Conservation (phyloP, 1,139 yeast species). For the Blastobotrys serpentis region DNA sequence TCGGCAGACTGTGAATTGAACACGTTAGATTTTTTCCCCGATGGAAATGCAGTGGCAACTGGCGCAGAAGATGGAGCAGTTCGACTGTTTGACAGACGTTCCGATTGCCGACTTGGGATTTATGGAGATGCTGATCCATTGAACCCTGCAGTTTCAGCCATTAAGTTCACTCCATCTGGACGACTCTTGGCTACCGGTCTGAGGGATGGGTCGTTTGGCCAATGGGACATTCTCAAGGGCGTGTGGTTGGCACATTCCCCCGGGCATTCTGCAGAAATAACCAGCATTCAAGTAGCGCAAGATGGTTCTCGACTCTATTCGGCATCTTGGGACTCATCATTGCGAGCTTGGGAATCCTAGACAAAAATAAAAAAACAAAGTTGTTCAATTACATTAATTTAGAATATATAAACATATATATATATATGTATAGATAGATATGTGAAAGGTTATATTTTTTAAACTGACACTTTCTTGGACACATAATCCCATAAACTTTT, state of each 20-base stretch:
- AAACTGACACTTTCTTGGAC: constrained; percentile 50
- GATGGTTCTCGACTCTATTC: constrained; percentile 56
- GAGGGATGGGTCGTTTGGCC: constrained; percentile 69
- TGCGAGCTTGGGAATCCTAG: constrained; percentile 28
- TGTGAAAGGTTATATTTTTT: constrained; percentile 2
- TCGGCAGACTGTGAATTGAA: constrained; percentile 66
- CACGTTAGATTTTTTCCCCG: constrained; percentile 64
- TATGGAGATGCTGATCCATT: constrained; percentile 45
- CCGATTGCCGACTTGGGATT: constrained; percentile 65
- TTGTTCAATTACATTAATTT: neutral
- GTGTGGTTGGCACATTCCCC: constrained; percentile 60
- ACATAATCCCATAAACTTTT: constrained; percentile 95
- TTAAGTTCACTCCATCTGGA: constrained; percentile 76
- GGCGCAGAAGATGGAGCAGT: constrained; percentile 82
- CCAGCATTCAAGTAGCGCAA: constrained; percentile 64
- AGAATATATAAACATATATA: too few species aligned
- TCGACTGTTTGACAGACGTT: constrained; percentile 71
- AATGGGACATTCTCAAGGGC: constrained; percentile 76
- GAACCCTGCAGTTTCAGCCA: constrained; percentile 49
- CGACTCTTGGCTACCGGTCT: constrained; percentile 73
- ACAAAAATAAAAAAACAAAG: too few species aligned
- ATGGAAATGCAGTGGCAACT: constrained; percentile 52
- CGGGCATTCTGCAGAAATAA: constrained; percentile 61
- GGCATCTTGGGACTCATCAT: constrained; percentile 39
- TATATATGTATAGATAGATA: neutral